A percentile compares a stretch with the other conserved stretches of the same genome.
Evolutionary conservation across 306 rosid species (phyloP).

Genomic region (Corylus avellana): DNA sequence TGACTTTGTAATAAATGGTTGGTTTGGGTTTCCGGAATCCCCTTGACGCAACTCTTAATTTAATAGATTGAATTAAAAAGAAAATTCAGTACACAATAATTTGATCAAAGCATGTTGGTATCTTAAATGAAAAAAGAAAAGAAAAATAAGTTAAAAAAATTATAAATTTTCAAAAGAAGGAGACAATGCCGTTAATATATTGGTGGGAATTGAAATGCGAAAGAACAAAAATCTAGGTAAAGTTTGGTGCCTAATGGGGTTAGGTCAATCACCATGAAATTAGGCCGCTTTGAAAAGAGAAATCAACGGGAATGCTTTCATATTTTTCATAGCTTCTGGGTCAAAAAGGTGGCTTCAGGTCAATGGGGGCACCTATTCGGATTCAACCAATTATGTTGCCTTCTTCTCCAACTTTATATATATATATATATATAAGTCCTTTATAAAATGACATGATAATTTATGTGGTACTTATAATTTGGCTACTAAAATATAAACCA

Average conservation of each 20-base stretch:
- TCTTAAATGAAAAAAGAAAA: not conserved
- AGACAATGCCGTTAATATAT: conserved; percentile 34
- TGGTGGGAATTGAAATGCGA: conserved; percentile 37
- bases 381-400: not conserved
- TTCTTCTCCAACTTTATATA: too few relatives aligned
- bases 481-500: too few relatives aligned
- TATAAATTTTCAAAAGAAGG: conserved; percentile 1
- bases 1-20: too few relatives aligned
- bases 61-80: too few relatives aligned
- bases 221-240: conserved; percentile 41
- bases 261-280: conserved; percentile 47
- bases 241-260: conserved; percentile 37
- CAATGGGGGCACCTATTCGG: conserved; percentile 21
- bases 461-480: too few relatives aligned
- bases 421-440: too few relatives aligned
- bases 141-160: not conserved
- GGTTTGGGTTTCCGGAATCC: too few relatives aligned
- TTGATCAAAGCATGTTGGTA: conserved; percentile 15
- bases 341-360: conserved; percentile 36
- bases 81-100: not conserved
- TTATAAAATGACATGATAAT: too few relatives aligned
- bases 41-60: too few relatives aligned
- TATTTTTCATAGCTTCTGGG: conserved; percentile 12
- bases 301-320: not conserved
- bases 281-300: conserved; percentile 37